Evolutionary conservation across 169 alveolate genomes (phyloP), one percentile per base, ranked within the genome.

Genomic region (Eimeria maxima): DNA sequence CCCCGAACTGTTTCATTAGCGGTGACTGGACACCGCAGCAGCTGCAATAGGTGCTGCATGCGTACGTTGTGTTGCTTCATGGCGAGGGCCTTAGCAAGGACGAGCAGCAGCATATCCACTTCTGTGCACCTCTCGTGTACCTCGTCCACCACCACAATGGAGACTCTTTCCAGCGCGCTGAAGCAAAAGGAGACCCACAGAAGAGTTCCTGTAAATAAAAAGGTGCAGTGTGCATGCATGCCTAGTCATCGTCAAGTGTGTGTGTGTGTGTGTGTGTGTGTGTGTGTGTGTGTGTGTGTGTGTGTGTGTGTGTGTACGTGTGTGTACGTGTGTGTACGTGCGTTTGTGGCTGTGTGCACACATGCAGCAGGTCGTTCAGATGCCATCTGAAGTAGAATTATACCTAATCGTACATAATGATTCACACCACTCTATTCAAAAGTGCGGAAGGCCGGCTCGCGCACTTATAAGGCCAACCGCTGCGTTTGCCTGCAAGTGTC

Each of bases 91-190:
- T 84, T 69, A 14, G 96, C 90, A 45, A 94, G 96, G 73, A 94
- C 81, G 3, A 94, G 95, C 50, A 94, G 80, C 29, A 99, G 98
- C 45, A 99, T 99, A 98, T 99, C 99, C 10, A 99, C 99, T 95
- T 99, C 99, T 63, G 99, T 96, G 63, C 99, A 98, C 96, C 99
- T 98, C 97, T 99, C 99, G 97, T 99, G 99, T 33, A 99, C 99
- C 93, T 99, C 99, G 97, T 99, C 99, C 99, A 99, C 99, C 67
- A 99, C 98, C 60, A 99, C 98, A 71, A 97, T 98, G 13, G 99
- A 96, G 96, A 98, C 69, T 16, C 45, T 80, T 53, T 63, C 55
- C 76, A 94, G 38, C n/a, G 69, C 50, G 55, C 95, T 71, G 94
- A 63, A 42, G 33, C 92, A 55, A 42, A 83, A 2, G 50, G 45